Evolutionary conservation across 2,329 filamentous ascomycete genomes (phyloP).

Genomic region (Cephalotrichum gorgonifer): DNA sequence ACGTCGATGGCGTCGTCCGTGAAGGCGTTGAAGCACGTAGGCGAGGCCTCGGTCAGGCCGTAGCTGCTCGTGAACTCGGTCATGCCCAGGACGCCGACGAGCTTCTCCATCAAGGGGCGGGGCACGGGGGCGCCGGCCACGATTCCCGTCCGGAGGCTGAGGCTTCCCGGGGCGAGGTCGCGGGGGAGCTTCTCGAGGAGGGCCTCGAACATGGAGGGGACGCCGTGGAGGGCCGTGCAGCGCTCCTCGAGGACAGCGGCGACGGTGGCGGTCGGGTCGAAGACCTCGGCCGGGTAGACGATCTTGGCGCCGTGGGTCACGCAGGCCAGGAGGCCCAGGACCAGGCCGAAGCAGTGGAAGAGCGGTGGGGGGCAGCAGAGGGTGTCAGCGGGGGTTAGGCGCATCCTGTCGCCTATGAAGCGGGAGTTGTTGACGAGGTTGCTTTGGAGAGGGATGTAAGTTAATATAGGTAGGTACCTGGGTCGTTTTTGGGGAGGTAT

Average conservation of each 20-base stretch:
- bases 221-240: slow-evolving; percentile 69
- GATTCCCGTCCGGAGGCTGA: slow-evolving; percentile 61
- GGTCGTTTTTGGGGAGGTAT: neutral
- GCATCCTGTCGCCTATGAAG: slow-evolving; percentile 66
- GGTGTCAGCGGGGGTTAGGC: slow-evolving; percentile 53
- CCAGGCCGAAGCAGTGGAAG: slow-evolving; percentile 79
- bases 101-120: slow-evolving; percentile 60
- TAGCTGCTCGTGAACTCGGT: slow-evolving; percentile 62
- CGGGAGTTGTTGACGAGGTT: slow-evolving; percentile 56
- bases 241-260: slow-evolving; percentile 54
- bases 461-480: neutral
- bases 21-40: slow-evolving; percentile 73
- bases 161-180: slow-evolving; percentile 31
- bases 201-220: slow-evolving; percentile 76
- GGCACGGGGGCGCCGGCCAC: slow-evolving; percentile 72
- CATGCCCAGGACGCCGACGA: slow-evolving; percentile 65
- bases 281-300: slow-evolving; percentile 65
- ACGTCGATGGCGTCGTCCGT: slow-evolving; percentile 59
- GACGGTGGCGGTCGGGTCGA: slow-evolving; percentile 57
- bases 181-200: slow-evolving; percentile 35
- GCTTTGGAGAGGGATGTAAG: slow-evolving; percentile 19
- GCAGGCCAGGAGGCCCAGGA: slow-evolving; percentile 62
- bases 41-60: slow-evolving; percentile 67
- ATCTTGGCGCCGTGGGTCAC: slow-evolving; percentile 68
- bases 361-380: slow-evolving; percentile 75